Evolutionary conservation across 2,329 filamentous ascomycete species (phyloP), one percentile per base, ranked within the genome.

Genomic region (Verticillium longisporum): DNA sequence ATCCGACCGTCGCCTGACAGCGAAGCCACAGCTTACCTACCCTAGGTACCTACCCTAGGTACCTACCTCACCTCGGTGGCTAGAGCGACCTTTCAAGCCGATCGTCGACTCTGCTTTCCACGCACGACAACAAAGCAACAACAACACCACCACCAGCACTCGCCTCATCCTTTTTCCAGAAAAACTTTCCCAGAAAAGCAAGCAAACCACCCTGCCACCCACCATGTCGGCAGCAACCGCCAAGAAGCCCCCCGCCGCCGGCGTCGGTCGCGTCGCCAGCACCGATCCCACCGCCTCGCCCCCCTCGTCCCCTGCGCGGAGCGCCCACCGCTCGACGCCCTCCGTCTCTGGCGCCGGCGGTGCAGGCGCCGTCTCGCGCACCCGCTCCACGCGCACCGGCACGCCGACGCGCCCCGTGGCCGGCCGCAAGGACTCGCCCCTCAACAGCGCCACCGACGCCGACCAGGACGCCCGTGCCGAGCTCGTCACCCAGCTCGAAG

Each of bases 391-490:
- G 63, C 86, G 90, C 68, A 78, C 78, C 37, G 82, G 81, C 60
- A 83, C 83, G n/a, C 85, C 88, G 36, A 83, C 91, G 26, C 83
- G 84, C 31, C 88, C 88, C 59, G 87, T 88, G 60, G 86, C 85
- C 55, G 83, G 84, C n/a, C 31, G 80, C 86, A 66, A 85, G 89
- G 66, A 83, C 61, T 82, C 79, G 4, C 73, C 77, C 9, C 69
- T 81, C 15, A 72, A 74, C 67, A 76, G 75, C 63, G 71, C 74
- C 53, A 76, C 81, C 58, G 81, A 83, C 63, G 80, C 79, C 37
- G 87, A 91, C 61, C 83, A 92, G 65, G 89, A 93, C 58, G 87
- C 88, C 64, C 87, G 90, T 67, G 92, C 91, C 18, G 92, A 95
- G 74, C 88, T 89, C 64, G 81, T 91, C 53, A 88, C 90, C 15